Evolutionary conservation across 345 rosid genomes (phyloP).

Genomic region (Arabidopsis suecica): DNA sequence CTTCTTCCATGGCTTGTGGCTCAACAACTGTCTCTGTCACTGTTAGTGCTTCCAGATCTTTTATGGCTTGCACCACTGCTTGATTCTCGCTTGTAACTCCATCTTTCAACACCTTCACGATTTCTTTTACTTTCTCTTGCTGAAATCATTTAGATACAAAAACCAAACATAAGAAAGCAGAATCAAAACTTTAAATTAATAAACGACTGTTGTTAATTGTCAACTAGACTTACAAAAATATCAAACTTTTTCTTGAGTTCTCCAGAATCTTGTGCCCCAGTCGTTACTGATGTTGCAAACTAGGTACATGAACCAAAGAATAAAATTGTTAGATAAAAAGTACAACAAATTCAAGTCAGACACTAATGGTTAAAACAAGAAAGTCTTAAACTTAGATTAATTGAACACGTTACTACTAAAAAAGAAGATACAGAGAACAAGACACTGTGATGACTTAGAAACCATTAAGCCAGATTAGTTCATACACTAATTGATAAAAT

Average conservation of each 20-base stretch:
- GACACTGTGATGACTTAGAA: not conserved
- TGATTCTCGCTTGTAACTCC: constrained; percentile 47
- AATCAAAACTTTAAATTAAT: not conserved
- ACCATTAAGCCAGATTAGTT: not conserved
- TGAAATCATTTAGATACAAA: constrained; percentile 45
- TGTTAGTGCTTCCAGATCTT: constrained; percentile 70
- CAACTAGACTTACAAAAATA: constrained; percentile 57
- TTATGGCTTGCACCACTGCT: constrained; percentile 54
- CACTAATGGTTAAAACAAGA: constrained; percentile 9
- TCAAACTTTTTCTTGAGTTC: constrained; percentile 66
- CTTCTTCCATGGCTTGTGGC: constrained; percentile 45
- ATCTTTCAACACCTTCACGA: constrained; percentile 54
- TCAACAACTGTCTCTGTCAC: constrained; percentile 48
- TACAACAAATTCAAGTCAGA: constrained; percentile 15
- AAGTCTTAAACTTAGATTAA: not conserved
- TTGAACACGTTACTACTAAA: not conserved
- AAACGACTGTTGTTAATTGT: not conserved
- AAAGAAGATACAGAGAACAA: not conserved
- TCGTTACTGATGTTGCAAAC: constrained; percentile 20
- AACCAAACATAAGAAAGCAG: constrained; percentile 14
- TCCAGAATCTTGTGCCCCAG: constrained; percentile 43
- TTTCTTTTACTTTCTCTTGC: constrained; percentile 67
- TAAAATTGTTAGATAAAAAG: constrained; percentile 1
- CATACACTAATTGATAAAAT: not conserved
- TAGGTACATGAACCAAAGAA: constrained; percentile 14